Evolutionary conservation across 1,284 basidiomycete species (phyloP), one percentile per base, ranked within the genome.

Genomic region (Ceratobasidium sp.): DNA sequence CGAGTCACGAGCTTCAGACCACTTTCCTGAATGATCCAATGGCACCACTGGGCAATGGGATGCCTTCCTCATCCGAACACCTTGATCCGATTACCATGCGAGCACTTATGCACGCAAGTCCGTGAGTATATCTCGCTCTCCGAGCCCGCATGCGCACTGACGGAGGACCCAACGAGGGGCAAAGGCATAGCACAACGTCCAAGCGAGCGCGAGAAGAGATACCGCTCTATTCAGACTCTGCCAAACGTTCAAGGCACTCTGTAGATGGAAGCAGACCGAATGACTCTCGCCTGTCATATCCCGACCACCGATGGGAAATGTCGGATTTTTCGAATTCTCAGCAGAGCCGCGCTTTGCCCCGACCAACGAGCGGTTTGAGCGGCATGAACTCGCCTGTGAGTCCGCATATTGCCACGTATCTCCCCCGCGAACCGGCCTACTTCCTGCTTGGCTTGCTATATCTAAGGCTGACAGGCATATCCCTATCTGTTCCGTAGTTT

Each of bases 401-500:
- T 70, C 67, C 67, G 67, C 67, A 70, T 70, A 70, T 59, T 70
- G 67, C 67, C 67, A 70, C 67, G 67, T 70, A 70, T 70, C 67
- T 70, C 48, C 53, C 53, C 36, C 30, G 34, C 39, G 30, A 55
- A 50, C 67, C 67, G 28, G 43, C 28, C 36, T 28, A 57, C 36
- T 32, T 48, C 67, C 52, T 41, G 32, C 52, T 32, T 70, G 67
- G 55, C 32, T 18, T 53, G 36, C 36, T 70, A 70, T 58, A 70
- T 34, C 43, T 55, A 30, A 59, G 10, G 67, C 67, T 70, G 67
- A 70, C 67, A 36, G 14, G 41, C 18, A 50, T 50, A 32, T 58
- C 28, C 43, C 53, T 61, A 45, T 45, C 55, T 48, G 41, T 70
- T 70, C 3, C 43, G 52, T 53, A 70, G 67, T 70, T 70, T 59